Base-by-base conservation (phyloP, 2,329 filamentous ascomycete species). In the Cyphellophora europaea region DNA sequence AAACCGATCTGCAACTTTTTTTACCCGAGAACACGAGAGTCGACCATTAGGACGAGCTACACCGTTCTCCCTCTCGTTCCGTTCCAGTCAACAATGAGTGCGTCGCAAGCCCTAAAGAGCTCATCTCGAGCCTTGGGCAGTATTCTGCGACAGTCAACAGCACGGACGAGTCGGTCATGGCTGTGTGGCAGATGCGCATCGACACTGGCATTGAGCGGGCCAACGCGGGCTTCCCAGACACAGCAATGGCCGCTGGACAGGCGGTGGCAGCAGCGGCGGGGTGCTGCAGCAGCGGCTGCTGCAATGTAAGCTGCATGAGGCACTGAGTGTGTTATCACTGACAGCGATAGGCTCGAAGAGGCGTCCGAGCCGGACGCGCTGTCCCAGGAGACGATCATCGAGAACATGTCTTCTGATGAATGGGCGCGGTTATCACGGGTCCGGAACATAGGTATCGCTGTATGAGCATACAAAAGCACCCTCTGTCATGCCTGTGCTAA, bases 361-460 rank as follows among this genome's bases (percentile, higher is more conserved):
- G 75, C 74, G 11, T 64, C 67, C 33, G 67, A 74, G 47, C 74
- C 75, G 6, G 65, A 67, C 27, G 57, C 61, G 29, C 61, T 81
- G 33, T 67, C 73, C 2, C 74, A 79, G 54, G 68, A 77, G 37
- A 69, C 71, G 12, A 80, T 93, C 44, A 79, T 87, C 35, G 77
- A 82, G 49, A 88, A 87, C 55, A 79, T 95, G 60, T 76, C 79
- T 49, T 77, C 84, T 19, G 74, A 79, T 41, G 91, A 98, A 63
- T 78, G 76, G 38, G 71, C 77, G 43, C 77, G 89, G 43, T 63
- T 98, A 45, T 76, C 81, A 34, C 77, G 74, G 63, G 83, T 96
- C 40, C 78, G 91, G 46, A 98, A 98, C 60, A 98, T 98, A 61
- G 91, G 91, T 64, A 98, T 98, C 67, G 91, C 91, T 53, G n/a